These are phyloP conservation scores for Cadophora sp. DNA, from an alignment of 2,329 filamentous ascomycete species.

Conservation along the genomic window DNA sequence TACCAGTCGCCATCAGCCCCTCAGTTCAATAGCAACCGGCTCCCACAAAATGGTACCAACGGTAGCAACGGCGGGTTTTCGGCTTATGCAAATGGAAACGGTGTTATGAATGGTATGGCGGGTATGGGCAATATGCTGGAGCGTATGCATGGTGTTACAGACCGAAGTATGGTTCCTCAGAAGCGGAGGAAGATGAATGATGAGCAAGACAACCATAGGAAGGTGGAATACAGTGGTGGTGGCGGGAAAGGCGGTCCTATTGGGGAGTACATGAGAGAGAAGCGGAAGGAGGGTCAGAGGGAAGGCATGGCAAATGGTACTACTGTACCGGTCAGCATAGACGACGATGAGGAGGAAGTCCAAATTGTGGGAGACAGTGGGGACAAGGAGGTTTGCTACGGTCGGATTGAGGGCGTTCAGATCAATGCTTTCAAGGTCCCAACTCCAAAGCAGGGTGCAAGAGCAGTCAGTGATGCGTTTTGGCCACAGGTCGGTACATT, in stretches of 20 bases:
- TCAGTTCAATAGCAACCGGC: conserved; percentile 8
- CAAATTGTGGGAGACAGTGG: conserved; percentile 63
- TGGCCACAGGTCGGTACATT: conserved; percentile 61
- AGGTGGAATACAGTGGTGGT: conserved; percentile 51
- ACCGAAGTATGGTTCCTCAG: conserved; percentile 65
- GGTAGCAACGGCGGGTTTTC: conserved; percentile 30
- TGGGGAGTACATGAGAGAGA: conserved; percentile 70
- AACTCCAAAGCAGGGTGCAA: conserved; percentile 67
- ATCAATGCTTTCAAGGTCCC: conserved; percentile 74
- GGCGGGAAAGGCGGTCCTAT: conserved; percentile 65
- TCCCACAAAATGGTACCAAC: conserved; percentile 10
- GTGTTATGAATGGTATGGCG: conserved; percentile 30
- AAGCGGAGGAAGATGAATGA: conserved; percentile 69
- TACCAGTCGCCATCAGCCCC: conserved; percentile 17
- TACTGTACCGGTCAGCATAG: conserved; percentile 46
- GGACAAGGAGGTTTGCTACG: conserved; percentile 80
- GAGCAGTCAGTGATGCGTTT: conserved; percentile 60
- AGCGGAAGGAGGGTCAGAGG: conserved; percentile 53
- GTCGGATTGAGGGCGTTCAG: conserved; percentile 72
- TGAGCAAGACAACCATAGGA: conserved; percentile 49
- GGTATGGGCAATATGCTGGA: conserved; percentile 73
- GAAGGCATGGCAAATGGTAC: conserved; percentile 42
- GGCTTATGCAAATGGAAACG: conserved; percentile 33
- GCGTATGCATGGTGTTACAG: conserved; percentile 75
- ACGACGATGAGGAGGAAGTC: conserved; percentile 60